Conservation (phyloP, 768 basidiomycete species). For the Tricholoma flavovirens region DNA sequence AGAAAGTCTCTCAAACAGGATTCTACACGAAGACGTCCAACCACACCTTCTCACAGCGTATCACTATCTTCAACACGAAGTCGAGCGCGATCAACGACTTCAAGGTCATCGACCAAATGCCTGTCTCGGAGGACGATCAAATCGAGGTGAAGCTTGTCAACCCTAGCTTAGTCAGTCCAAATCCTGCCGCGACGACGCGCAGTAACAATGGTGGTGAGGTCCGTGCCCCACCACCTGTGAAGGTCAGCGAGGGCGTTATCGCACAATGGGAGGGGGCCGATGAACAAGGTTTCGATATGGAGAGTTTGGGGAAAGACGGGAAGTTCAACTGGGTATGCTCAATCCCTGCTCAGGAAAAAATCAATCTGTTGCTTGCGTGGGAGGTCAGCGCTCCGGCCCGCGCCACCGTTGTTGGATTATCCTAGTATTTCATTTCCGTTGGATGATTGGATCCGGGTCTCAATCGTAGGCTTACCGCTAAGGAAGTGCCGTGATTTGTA, state of each 20-base stretch:
- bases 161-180: constrained; percentile 9
- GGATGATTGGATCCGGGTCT: neutral
- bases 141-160: constrained; percentile 38
- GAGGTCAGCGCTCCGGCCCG: constrained; percentile 3
- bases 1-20: constrained; percentile 28
- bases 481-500: neutral
- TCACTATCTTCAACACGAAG: constrained; percentile 36
- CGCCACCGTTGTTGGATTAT: constrained; percentile 1
- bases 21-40: constrained; percentile 29
- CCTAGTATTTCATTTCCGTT: neutral
- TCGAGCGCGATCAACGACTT: constrained; percentile 20
- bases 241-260: constrained; percentile 18
- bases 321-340: constrained; percentile 28
- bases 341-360: constrained; percentile 24
- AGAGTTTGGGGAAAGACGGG: constrained; percentile 26
- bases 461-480: neutral
- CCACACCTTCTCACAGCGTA: constrained; percentile 29
- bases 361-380: constrained; percentile 24
- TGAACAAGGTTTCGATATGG: constrained; percentile 11
- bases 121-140: constrained; percentile 31
- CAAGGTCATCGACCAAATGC: constrained; percentile 35
- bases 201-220: neutral
- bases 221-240: constrained; percentile 10
- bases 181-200: neutral
- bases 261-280: constrained; percentile 29